These are phyloP conservation scores for Phaeosphaeria sp. DNA, from an alignment of 2,329 filamentous ascomycete genomes.

Conservation along the genomic window DNA sequence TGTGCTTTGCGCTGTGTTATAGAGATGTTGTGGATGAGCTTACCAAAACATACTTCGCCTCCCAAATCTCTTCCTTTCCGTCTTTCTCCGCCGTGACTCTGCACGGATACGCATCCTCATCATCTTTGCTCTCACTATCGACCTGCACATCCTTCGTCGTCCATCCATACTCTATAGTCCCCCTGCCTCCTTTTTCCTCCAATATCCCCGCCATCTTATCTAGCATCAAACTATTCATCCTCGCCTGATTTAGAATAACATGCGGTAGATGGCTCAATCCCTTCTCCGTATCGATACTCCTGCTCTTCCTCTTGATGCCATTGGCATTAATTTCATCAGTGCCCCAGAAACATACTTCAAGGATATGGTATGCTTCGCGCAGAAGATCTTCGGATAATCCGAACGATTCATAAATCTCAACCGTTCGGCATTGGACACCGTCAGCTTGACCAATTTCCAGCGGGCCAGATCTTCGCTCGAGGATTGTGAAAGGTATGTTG, in stretches of 20 bases:
- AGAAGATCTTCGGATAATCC: conserved; percentile 68
- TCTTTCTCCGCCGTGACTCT: conserved; percentile 42
- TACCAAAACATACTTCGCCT: conserved; percentile 49
- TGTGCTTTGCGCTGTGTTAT: not conserved
- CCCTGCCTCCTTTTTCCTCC: conserved; percentile 18
- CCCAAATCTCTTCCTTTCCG: conserved; percentile 35
- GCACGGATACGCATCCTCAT: conserved; percentile 38
- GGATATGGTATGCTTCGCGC: conserved; percentile 70
- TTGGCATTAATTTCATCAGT: conserved; percentile 25
- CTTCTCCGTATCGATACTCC: conserved; percentile 62
- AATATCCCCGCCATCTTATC: conserved; percentile 54
- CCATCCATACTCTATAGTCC: conserved; percentile 62
- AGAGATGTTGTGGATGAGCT: conserved; percentile 4
- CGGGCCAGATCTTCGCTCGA: conserved; percentile 64
- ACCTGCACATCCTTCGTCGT: conserved; percentile 60
- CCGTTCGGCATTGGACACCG: conserved; percentile 68
- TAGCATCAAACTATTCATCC: conserved; percentile 68
- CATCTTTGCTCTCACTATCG: conserved; percentile 49
- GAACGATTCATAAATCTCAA: conserved; percentile 77
- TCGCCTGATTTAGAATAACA: conserved; percentile 73
- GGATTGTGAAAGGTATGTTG: conserved; percentile 62
- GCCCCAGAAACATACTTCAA: conserved; percentile 64
- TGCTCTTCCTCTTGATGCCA: conserved; percentile 52
- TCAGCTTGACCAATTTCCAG: conserved; percentile 68
- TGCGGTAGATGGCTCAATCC: conserved; percentile 70